Base-by-base conservation (phyloP, 208 protist species). In the Crithidia expoeki region DNA sequence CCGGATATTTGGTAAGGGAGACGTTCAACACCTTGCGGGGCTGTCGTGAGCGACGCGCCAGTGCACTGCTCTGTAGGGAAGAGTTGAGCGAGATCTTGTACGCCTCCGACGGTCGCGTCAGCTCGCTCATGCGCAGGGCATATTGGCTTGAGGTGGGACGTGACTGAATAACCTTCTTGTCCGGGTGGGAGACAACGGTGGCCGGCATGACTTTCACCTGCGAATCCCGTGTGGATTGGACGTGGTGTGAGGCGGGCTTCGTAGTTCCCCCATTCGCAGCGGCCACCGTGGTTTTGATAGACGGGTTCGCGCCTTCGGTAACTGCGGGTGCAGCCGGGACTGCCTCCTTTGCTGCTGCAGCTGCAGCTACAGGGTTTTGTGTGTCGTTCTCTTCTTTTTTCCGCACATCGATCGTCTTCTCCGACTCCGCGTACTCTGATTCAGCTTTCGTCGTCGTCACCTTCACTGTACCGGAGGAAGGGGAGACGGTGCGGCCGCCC, bases 1-100 rank as follows among this genome's bases (percentile, higher is more conserved):
- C 76, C 11, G 86, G 59, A 77, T 97, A 97, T 75, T 96, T 96
- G 69, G 80, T 94, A 34, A 90, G 76, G 56, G 46, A 85, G 19
- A 89, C 76, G 70, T 93, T 92, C 14, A 95, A 47, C 30, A 92
- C 72, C 61, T 90, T 92, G 33, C 76, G 76, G 25, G 60, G 75
- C 40, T 83, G 74, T 17, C 75, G 78, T 17, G 74, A 73, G 50
- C 80, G 80, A 23, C 78, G 81, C 0, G 69, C 34, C 32, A 76
- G 60, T 12, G 62, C 38, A 23, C 53, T 51, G 63, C 83, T 25
- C 30, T 71, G 63, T 19, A 40, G 65, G 14, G 77, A 70, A 36
- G 65, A 44, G 65, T 73, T 66, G 16, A 82, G 71, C 23, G 68
- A 50, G 25, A 83, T 28, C 74, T 83, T 83, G 68, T 86, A 86